Conservation (phyloP, 1,284 basidiomycete species). For the Neolentinus lepideus region DNA sequence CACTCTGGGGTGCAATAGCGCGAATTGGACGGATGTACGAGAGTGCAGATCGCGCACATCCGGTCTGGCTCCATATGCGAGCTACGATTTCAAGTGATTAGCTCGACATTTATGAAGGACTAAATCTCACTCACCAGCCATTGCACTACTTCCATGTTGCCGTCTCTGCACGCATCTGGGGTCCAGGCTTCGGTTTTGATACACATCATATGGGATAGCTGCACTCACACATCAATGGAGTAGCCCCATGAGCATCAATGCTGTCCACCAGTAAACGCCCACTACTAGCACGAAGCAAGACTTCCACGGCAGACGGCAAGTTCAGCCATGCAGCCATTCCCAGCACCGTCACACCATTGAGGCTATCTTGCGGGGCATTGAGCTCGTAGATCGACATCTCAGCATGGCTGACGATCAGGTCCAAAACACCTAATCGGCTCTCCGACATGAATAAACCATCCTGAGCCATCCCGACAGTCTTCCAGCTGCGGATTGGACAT, state of each 20-base stretch:
- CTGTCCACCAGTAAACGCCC: conserved; percentile 63
- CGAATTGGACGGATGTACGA: conserved; percentile 62
- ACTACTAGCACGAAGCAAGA: conserved; percentile 51
- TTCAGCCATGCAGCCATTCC: conserved; percentile 72
- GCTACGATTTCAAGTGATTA: conserved; percentile 26
- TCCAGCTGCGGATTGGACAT: conserved; percentile 38
- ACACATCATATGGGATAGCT: not conserved
- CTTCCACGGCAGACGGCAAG: conserved; percentile 43
- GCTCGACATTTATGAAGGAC: conserved; percentile 6
- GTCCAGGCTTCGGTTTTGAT: not conserved
- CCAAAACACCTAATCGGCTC: conserved; percentile 47
- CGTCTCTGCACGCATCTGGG: conserved; percentile 67
- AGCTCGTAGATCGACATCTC: conserved; percentile 57
- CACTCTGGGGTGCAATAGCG: conserved; percentile 48
- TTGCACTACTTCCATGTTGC: conserved; percentile 52
- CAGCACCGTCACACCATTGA: conserved; percentile 66
- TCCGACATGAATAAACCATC: conserved; percentile 55
- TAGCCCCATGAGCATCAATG: conserved; percentile 63
- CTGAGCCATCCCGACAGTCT: conserved; percentile 49
- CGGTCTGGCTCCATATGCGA: conserved; percentile 61
- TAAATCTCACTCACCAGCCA: conserved; percentile 40
- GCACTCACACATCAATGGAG: conserved; percentile 71
- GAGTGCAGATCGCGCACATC: conserved; percentile 64
- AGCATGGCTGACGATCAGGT: conserved; percentile 42
- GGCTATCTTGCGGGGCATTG: conserved; percentile 57